Evolutionary conservation across 306 rosid species (phyloP).

Genomic region (Trichosanthes cucumerina): DNA sequence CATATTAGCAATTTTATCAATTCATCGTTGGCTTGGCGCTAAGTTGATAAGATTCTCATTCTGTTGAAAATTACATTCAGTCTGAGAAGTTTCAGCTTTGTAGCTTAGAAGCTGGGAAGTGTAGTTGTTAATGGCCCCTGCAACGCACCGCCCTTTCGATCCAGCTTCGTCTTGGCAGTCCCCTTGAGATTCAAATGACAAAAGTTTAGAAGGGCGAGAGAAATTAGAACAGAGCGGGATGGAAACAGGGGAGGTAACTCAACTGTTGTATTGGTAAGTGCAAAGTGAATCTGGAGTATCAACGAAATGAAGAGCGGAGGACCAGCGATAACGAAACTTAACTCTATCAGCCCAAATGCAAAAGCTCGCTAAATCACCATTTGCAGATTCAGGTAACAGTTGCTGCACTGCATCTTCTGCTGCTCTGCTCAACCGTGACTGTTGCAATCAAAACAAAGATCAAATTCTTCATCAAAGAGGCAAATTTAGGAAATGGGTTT

Average conservation of each 20-base stretch:
- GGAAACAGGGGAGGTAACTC: conserved; percentile 1
- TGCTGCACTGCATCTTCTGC: conserved; percentile 54
- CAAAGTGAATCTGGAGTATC: conserved; percentile 65
- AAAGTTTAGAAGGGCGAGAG: neutral
- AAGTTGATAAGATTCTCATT: neutral
- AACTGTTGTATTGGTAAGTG: conserved; percentile 39
- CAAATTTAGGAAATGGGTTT: neutral
- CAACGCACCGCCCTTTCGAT: conserved; percentile 49
- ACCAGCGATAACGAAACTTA: conserved; percentile 47
- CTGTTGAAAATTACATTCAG: conserved; percentile 28
- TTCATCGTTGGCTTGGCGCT: neutral
- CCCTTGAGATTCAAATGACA: conserved; percentile 30
- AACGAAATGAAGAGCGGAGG: conserved; percentile 63
- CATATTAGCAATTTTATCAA: neutral
- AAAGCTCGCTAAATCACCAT: conserved; percentile 39
- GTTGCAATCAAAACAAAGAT: neutral
- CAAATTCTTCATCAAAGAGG: neutral
- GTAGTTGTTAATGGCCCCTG: conserved; percentile 61
- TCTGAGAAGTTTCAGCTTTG: conserved; percentile 9
- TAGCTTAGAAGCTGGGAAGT: conserved; percentile 52
- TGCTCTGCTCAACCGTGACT: conserved; percentile 41
- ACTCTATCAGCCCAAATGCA: conserved; percentile 76
- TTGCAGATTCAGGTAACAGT: conserved; percentile 45
- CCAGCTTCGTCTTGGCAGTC: conserved; percentile 65
- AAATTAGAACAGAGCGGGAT: neutral